These are phyloP conservation scores for Penicillium griseofulvum DNA, from an alignment of 2,329 filamentous ascomycete species.

Conservation along the genomic window DNA sequence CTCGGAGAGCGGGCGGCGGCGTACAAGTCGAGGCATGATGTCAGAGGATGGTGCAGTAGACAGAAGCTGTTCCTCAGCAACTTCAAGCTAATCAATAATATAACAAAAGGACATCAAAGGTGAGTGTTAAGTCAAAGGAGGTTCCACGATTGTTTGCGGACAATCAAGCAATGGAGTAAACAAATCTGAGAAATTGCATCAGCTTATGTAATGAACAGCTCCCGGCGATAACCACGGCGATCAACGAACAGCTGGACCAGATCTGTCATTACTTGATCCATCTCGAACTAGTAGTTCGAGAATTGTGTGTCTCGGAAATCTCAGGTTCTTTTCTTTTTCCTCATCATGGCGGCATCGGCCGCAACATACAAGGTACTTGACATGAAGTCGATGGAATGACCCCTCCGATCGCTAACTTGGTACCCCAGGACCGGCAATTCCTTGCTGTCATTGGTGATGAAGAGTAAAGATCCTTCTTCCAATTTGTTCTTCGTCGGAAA, in stretches of 20 bases:
- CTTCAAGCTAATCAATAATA: constrained; percentile 9
- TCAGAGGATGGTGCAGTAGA: neutral
- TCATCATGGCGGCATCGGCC: constrained; percentile 59
- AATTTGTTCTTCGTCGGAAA: neutral
- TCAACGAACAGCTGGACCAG: constrained; percentile 9
- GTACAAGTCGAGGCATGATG: constrained; percentile 78
- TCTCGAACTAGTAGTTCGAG: neutral
- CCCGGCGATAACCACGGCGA: constrained; percentile 24
- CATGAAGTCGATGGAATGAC: constrained; percentile 30
- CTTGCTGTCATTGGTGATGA: constrained; percentile 97
- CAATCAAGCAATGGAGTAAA: constrained; percentile 2
- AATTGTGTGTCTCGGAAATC: neutral
- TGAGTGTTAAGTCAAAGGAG: neutral
- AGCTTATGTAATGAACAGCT: constrained; percentile 21
- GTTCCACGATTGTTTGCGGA: neutral
- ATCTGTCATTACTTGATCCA: constrained; percentile 3
- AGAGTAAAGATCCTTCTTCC: constrained; percentile 46
- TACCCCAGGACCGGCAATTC: constrained; percentile 76
- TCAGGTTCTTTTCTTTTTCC: neutral
- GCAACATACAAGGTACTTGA: constrained; percentile 53
- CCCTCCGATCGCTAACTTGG: constrained; percentile 39
- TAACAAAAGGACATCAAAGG: constrained; percentile 11
- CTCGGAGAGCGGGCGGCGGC: constrained; percentile 73
- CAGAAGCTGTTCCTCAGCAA: constrained; percentile 20
- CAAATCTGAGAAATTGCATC: constrained; percentile 15